A percentile compares a stretch with the other conserved stretches of the same genome.
These are phyloP conservation scores for Cucumis hystrix DNA, from an alignment of 306 rosid species.

Conservation along the genomic window DNA sequence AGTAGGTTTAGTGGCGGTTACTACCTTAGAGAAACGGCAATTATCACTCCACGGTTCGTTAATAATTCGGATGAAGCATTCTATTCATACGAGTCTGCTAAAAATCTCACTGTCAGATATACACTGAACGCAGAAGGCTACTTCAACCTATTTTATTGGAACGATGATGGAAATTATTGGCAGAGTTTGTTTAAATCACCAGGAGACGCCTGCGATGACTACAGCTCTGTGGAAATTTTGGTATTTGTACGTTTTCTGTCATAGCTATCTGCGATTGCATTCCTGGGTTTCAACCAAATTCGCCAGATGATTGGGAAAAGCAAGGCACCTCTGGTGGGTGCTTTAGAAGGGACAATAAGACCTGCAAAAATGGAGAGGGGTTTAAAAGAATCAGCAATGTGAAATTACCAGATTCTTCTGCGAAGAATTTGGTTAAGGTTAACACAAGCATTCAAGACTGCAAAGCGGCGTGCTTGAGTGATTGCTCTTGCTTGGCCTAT, in stretches of 20 bases:
- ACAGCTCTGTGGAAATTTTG: conserved; percentile 39
- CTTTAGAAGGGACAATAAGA: not conserved
- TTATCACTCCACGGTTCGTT: conserved; percentile 23
- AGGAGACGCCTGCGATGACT: conserved; percentile 27
- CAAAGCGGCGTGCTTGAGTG: conserved; percentile 3
- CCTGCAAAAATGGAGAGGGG: conserved; percentile 12
- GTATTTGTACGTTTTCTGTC: conserved; percentile 2
- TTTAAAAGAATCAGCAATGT: not conserved
- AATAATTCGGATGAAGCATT: conserved; percentile 19
- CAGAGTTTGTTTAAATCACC: conserved; percentile 11
- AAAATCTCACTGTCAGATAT: not conserved
- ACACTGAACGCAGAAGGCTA: conserved; percentile 10
- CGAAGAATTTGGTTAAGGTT: not conserved
- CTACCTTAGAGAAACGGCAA: conserved; percentile 8
- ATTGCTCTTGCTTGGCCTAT: conserved; percentile 23
- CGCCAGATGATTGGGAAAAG: not conserved
- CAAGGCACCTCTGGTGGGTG: not conserved
- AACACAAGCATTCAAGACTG: not conserved
- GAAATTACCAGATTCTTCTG: not conserved
- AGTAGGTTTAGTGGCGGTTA: conserved; percentile 17
- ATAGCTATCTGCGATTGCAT: not conserved
- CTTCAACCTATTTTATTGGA: conserved; percentile 25
- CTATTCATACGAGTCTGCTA: conserved; percentile 17
- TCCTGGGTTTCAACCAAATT: conserved; percentile 5
- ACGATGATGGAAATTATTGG: conserved; percentile 21